Conservation (phyloP, 2,329 filamentous ascomycete species). For the Westerdykella ornata region DNA sequence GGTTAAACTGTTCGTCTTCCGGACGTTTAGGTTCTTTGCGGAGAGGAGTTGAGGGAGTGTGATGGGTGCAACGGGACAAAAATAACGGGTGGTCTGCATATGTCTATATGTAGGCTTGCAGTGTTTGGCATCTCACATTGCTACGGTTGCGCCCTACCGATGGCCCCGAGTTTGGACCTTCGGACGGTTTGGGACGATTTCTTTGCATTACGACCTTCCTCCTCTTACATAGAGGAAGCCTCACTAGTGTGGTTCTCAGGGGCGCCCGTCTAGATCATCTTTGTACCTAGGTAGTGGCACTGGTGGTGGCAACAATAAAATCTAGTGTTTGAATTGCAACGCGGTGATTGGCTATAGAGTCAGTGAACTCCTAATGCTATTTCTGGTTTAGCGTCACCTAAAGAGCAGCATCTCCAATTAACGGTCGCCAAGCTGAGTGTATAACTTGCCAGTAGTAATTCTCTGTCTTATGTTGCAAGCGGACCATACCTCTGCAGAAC, state of each 20-base stretch:
- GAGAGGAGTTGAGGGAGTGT: conserved; percentile 23
- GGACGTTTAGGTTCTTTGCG: conserved; percentile 22
- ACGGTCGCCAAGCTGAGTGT: background rate
- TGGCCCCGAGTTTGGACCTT: conserved; percentile 33
- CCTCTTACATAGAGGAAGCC: conserved; percentile 29
- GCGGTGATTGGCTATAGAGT: background rate
- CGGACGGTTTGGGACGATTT: conserved; percentile 33
- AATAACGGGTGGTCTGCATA: conserved; percentile 19
- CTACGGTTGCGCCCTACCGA: conserved; percentile 22
- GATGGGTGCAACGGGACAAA: conserved; percentile 16
- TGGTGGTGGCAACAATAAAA: background rate
- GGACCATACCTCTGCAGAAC: no score
- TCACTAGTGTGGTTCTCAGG: conserved; percentile 28
- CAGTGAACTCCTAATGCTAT: background rate
- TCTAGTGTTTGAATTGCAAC: background rate
- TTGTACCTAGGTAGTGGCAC: no score
- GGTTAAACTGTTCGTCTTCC: conserved; percentile 23
- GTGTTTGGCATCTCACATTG: conserved; percentile 24
- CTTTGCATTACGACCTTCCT: conserved; percentile 31
- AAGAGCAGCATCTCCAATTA: background rate
- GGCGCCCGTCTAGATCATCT: background rate
- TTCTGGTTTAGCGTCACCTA: background rate
- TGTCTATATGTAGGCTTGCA: conserved; percentile 17
- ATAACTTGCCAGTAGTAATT: no score
- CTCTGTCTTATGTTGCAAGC: no score